Conservation (phyloP, 2,329 filamentous ascomycete genomes). For the Geoglossum cookeanum region DNA sequence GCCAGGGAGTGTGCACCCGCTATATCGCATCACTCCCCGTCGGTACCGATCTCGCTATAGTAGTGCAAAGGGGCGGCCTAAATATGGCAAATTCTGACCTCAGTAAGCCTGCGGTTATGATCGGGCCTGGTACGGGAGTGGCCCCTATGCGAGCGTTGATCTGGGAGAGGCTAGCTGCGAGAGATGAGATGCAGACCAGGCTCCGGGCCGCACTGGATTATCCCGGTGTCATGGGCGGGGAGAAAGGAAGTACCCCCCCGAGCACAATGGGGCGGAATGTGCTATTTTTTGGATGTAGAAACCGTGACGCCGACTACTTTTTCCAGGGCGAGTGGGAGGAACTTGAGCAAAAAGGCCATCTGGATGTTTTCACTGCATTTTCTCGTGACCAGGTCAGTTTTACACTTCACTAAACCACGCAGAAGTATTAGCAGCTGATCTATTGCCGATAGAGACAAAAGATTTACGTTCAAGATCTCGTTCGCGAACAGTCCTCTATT, state of each 20-base stretch:
- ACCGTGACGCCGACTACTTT: slow-evolving; percentile 55
- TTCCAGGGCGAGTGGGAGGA: slow-evolving; percentile 57
- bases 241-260: neutral
- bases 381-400: slow-evolving; percentile 41
- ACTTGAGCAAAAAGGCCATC: slow-evolving; percentile 22
- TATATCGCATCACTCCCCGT: slow-evolving; percentile 51
- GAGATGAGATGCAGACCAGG: slow-evolving; percentile 9
- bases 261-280: slow-evolving; percentile 26
- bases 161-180: slow-evolving; percentile 42
- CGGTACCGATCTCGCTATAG: slow-evolving; percentile 39
- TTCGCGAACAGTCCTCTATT: slow-evolving; percentile 29
- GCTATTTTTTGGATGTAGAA: slow-evolving; percentile 75
- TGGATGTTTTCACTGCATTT: slow-evolving; percentile 45
- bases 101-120: slow-evolving; percentile 46
- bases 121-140: slow-evolving; percentile 73
- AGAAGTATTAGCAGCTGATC: neutral
- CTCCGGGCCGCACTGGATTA: neutral
- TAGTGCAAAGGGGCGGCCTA: slow-evolving; percentile 33
- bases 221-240: neutral
- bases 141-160: slow-evolving; percentile 68
- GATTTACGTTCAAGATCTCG: slow-evolving; percentile 47
- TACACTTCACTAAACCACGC: neutral
- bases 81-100: slow-evolving; percentile 28
- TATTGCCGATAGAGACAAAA: slow-evolving; percentile 26
- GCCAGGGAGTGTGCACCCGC: slow-evolving; percentile 76